These are phyloP conservation scores for Cercospora brassicicola DNA, from an alignment of 2,329 filamentous ascomycete species.

Conservation along the genomic window DNA sequence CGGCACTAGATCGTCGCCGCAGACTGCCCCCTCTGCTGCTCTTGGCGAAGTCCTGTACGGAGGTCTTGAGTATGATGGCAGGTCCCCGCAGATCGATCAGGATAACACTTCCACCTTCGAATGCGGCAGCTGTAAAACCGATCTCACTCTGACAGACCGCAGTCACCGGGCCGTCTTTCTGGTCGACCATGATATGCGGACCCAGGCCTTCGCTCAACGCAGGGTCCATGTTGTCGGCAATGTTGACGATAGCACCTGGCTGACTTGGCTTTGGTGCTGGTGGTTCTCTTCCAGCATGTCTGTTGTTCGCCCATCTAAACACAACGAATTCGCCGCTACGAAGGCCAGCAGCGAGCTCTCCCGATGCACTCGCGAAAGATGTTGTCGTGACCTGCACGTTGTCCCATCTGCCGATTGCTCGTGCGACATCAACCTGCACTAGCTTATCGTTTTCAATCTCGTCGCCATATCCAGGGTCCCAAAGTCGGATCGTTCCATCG, in stretches of 20 bases:
- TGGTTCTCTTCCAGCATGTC: conserved; percentile 65
- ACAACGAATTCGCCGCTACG: conserved; percentile 79
- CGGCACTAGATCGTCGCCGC: conserved; percentile 53
- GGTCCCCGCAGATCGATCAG: conserved; percentile 89
- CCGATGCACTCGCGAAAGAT: conserved; percentile 75
- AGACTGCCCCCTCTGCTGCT: conserved; percentile 76
- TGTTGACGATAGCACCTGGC: conserved; percentile 64
- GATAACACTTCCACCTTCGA: conserved; percentile 75
- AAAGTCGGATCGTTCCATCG: conserved; percentile 86
- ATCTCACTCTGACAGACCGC: conserved; percentile 84
- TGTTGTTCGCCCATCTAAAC: conserved; percentile 85
- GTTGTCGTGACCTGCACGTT: conserved; percentile 76
- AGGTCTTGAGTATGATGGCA: conserved; percentile 73
- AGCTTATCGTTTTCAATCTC: conserved; percentile 83
- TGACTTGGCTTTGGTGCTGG: conserved; percentile 51
- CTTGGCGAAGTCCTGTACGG: conserved; percentile 71
- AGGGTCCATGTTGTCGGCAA: conserved; percentile 70
- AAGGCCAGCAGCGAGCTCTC: conserved; percentile 81
- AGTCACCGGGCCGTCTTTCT: conserved; percentile 77
- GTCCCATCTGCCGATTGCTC: conserved; percentile 76
- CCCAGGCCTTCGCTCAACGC: conserved; percentile 75
- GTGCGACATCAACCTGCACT: conserved; percentile 82
- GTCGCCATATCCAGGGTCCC: conserved; percentile 89
- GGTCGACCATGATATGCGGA: conserved; percentile 77
- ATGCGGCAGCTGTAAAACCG: conserved; percentile 85